phyloP scores from a whole-genome alignment of 1,284 basidiomycete species.

The Sanghuangporus sanghuang region DNA sequence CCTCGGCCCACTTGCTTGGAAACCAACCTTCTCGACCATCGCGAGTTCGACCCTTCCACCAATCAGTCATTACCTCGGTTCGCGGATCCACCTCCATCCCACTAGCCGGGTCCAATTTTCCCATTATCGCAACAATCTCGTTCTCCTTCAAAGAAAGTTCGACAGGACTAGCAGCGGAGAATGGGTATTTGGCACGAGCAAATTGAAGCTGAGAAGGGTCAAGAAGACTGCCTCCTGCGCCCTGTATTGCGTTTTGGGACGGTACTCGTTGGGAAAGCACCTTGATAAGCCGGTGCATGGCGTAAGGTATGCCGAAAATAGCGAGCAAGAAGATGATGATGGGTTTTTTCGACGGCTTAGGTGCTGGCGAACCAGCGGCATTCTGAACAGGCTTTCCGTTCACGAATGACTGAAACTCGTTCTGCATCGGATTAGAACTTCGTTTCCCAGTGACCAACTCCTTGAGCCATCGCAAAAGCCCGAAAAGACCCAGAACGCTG shows the following conservation, averaged over 20 bases:
- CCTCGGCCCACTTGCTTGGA: conserved; percentile 85
- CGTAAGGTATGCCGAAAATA: conserved; percentile 91
- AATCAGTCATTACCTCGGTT: conserved; percentile 72
- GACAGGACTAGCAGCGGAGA: conserved; percentile 66
- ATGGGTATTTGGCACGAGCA: conserved; percentile 82
- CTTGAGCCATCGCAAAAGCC: conserved; percentile 80
- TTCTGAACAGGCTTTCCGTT: conserved; percentile 59
- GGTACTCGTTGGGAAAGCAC: conserved; percentile 67
- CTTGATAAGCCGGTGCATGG: conserved; percentile 88
- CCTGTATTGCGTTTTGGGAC: conserved; percentile 25
- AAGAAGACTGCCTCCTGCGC: conserved; percentile 48
- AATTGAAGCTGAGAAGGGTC: conserved; percentile 81
- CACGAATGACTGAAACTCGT: conserved; percentile 67
- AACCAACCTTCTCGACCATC: conserved; percentile 97
- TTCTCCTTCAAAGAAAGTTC: conserved; percentile 85
- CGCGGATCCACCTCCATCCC: conserved; percentile 71
- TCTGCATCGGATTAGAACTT: conserved; percentile 35
- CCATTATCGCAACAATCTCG: conserved; percentile 93
- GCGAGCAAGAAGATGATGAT: conserved; percentile 93
- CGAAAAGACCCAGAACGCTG: conserved; percentile 90
- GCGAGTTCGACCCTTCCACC: conserved; percentile 95
- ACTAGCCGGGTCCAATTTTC: conserved; percentile 68
- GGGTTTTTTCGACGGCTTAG: conserved; percentile 81
- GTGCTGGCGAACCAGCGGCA: conserved; percentile 39
- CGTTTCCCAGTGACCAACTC: conserved; percentile 54